These are phyloP conservation scores for Sclerotinia trifoliorum DNA, from an alignment of 2,329 filamentous ascomycete species.

Conservation along the genomic window DNA sequence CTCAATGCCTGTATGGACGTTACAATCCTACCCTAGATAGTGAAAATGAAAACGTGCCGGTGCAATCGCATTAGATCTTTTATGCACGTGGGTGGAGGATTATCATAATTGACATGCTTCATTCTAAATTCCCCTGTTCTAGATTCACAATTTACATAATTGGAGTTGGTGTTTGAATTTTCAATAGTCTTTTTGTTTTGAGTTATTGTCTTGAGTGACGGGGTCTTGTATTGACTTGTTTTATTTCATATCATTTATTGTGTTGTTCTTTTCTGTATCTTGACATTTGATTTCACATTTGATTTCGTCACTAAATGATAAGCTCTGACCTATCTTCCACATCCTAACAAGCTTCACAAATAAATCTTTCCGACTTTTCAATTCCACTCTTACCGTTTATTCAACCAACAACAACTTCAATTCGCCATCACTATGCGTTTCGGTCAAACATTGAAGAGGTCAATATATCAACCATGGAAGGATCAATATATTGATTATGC, in stretches of 20 bases:
- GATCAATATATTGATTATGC: slow-evolving; percentile 93
- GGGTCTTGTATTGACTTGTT: not conserved
- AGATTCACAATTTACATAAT: slow-evolving; percentile 11
- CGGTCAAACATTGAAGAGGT: slow-evolving; percentile 79
- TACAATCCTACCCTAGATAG: not conserved
- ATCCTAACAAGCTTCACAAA: slow-evolving; percentile 1
- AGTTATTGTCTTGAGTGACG: not conserved
- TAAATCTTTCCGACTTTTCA: slow-evolving; percentile 17
- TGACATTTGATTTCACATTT: not conserved
- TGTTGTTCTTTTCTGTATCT: not conserved
- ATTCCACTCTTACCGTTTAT: not conserved
- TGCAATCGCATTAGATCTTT: slow-evolving; percentile 3
- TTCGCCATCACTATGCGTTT: slow-evolving; percentile 72
- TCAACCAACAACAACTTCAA: slow-evolving; percentile 7
- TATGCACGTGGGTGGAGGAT: slow-evolving; percentile 8
- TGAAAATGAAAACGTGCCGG: not conserved
- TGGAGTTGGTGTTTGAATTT: not conserved
- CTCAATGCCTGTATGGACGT: not conserved
- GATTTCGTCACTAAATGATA: not conserved
- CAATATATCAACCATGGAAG: slow-evolving; percentile 84
- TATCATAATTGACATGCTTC: not conserved
- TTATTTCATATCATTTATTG: not conserved
- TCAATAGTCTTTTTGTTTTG: not conserved
- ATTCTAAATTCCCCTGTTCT: not conserved
- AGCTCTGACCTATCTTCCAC: slow-evolving; percentile 6